These are phyloP conservation scores for Catenaria anguillulae DNA, from an alignment of 371 early-diverging fungal species.

Conservation along the genomic window DNA sequence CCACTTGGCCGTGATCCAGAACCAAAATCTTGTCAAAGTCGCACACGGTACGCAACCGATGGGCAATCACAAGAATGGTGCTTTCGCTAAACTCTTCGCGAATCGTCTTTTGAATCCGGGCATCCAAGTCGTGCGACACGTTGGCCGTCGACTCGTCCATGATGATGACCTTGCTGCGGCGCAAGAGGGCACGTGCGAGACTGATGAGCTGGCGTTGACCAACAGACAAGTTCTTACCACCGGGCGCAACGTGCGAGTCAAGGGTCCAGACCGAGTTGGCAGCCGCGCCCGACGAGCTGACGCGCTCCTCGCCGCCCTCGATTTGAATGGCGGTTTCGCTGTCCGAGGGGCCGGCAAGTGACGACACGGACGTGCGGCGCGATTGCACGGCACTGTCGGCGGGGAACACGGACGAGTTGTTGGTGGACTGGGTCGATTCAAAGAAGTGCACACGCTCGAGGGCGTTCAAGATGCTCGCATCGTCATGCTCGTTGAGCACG, in stretches of 20 bases:
- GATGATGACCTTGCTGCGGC: conserved; percentile 24
- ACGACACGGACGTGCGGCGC: background rate
- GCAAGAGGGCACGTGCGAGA: conserved; percentile 34
- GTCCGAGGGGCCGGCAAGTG: background rate
- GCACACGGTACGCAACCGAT: conserved; percentile 10
- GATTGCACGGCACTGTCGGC: conserved; percentile 2
- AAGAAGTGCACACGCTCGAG: conserved; percentile 40
- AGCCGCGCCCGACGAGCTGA: background rate
- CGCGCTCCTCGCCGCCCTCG: background rate
- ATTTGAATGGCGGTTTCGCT: background rate
- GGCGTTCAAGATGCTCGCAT: conserved; percentile 40
- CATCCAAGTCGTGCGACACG: conserved; percentile 23
- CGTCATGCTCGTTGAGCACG: conserved; percentile 39
- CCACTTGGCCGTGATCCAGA: conserved; percentile 9
- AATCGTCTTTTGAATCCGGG: conserved; percentile 63
- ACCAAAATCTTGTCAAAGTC: conserved; percentile 14
- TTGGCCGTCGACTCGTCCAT: conserved; percentile 41
- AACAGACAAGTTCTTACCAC: conserved; percentile 21
- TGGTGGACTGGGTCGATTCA: conserved; percentile 9
- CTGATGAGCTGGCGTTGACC: conserved; percentile 44
- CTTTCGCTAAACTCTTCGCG: conserved; percentile 45
- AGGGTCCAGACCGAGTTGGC: conserved; percentile 14
- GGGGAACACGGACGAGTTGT: background rate
- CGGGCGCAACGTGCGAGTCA: background rate
- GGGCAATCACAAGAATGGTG: conserved; percentile 12